These are phyloP conservation scores for Wickerhamiella infanticola DNA, from an alignment of 1,139 yeast species.

Conservation along the genomic window DNA sequence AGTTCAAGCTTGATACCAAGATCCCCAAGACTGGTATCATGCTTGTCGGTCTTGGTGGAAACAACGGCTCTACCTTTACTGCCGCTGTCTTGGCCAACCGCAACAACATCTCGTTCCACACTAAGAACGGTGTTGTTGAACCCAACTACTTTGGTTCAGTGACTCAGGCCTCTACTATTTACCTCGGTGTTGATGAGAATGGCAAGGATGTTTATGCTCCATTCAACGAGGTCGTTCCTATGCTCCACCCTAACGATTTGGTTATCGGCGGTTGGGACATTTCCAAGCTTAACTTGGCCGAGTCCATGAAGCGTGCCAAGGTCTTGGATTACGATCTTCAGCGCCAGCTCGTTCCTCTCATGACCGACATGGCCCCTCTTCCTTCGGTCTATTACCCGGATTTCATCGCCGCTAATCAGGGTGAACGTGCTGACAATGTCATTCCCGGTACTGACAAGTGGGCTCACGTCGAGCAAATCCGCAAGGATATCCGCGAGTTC, in stretches of 20 bases:
- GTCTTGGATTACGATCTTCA: constrained; percentile 81
- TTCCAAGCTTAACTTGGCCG: constrained; percentile 49
- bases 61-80: constrained; percentile 84
- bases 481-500: constrained; percentile 70
- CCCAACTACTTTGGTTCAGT: constrained; percentile 95
- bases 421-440: constrained; percentile 79
- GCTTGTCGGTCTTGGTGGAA: constrained; percentile 93
- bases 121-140: constrained; percentile 62
- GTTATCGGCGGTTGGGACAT: constrained; percentile 95
- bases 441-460: constrained; percentile 57
- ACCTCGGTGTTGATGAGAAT: constrained; percentile 66
- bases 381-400: constrained; percentile 89
- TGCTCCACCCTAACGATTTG: constrained; percentile 80
- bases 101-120: constrained; percentile 60
- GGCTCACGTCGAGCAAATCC: constrained; percentile 77
- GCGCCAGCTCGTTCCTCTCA: constrained; percentile 51
- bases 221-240: constrained; percentile 75
- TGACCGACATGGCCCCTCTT: constrained; percentile 54
- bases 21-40: constrained; percentile 79
- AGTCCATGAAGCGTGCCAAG: constrained; percentile 73
- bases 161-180: constrained; percentile 81
- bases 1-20: constrained; percentile 70
- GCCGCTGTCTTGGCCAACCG: constrained; percentile 81
- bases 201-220: constrained; percentile 91
- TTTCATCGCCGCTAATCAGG: constrained; percentile 90